Evolutionary conservation across 129 eudicot genomes (phyloP).

Genomic region (Helichrysum umbraculigerum): DNA sequence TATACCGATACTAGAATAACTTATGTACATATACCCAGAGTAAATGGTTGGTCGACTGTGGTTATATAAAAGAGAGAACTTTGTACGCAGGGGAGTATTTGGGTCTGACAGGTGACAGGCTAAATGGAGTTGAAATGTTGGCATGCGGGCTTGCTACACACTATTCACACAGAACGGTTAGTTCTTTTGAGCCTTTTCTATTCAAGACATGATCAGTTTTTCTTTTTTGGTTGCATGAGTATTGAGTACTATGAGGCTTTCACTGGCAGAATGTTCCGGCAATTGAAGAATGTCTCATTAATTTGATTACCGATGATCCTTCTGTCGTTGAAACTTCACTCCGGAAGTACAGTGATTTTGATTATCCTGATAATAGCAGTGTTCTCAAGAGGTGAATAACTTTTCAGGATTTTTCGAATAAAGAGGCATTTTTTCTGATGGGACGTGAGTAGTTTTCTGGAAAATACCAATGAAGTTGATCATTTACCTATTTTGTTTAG

Average conservation of each 20-base stretch:
- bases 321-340: constrained; percentile 66
- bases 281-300: constrained; percentile 61
- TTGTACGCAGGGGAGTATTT: constrained; percentile 72
- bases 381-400: constrained; percentile 53
- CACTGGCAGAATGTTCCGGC: constrained; percentile 58
- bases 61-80: constrained; percentile 5
- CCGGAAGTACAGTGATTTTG: constrained; percentile 47
- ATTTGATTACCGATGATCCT: constrained; percentile 70
- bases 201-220: background rate
- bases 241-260: background rate
- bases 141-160: constrained; percentile 92
- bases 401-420: background rate
- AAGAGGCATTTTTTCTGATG: background rate
- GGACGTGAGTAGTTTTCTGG: constrained; percentile 47
- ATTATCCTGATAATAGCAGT: constrained; percentile 56
- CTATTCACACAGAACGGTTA: constrained; percentile 52
- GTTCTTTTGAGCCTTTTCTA: constrained; percentile 20
- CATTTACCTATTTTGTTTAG: constrained; percentile 35
- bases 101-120: constrained; percentile 71
- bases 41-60: background rate
- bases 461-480: background rate
- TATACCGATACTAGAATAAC: background rate
- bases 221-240: no score
- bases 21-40: background rate
- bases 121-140: constrained; percentile 80